Percentiles rank a stretch among this genome's conserved stretches.
phyloP scores from a whole-genome alignment of 2,329 filamentous ascomycete species.

The Microascus cirrosus region DNA sequence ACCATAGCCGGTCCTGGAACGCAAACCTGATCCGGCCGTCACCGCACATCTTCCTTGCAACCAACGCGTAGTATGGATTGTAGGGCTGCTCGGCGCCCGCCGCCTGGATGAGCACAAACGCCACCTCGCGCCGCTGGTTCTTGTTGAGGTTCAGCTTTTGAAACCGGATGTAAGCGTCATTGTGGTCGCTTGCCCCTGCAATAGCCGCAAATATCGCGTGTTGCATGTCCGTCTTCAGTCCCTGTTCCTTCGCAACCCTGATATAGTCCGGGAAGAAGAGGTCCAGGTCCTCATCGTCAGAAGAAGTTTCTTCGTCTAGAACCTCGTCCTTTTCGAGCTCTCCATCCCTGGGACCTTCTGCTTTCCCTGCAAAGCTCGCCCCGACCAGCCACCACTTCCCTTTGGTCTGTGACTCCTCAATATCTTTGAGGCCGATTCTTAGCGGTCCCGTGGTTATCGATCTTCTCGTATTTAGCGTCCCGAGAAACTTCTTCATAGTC shows the following conservation, averaged over 20 bases:
- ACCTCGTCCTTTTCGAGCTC: slow-evolving; percentile 16
- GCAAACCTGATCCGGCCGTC: slow-evolving; percentile 69
- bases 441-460: slow-evolving; percentile 72
- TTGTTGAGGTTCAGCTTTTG: slow-evolving; percentile 77
- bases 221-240: slow-evolving; percentile 78
- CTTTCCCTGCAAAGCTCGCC: slow-evolving; percentile 62
- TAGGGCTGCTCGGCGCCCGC: slow-evolving; percentile 72
- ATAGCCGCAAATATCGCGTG: slow-evolving; percentile 89
- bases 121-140: slow-evolving; percentile 75
- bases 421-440: slow-evolving; percentile 69
- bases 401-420: slow-evolving; percentile 70
- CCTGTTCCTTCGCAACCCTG: slow-evolving; percentile 66
- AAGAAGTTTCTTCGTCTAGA: slow-evolving; percentile 1
- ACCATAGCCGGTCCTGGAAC: slow-evolving; percentile 82
- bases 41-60: slow-evolving; percentile 66
- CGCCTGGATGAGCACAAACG: slow-evolving; percentile 79
- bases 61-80: slow-evolving; percentile 87
- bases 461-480: slow-evolving; percentile 55
- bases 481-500: slow-evolving; percentile 80
- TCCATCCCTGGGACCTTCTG: neutral
- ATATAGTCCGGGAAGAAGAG: slow-evolving; percentile 52
- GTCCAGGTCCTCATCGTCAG: slow-evolving; percentile 33
- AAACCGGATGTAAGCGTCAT: slow-evolving; percentile 72
- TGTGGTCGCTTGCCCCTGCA: slow-evolving; percentile 72
- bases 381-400: slow-evolving; percentile 99